Evolutionary conservation across 139 green algal species (phyloP).

Genomic region (Diplosphaera chodatii): DNA sequence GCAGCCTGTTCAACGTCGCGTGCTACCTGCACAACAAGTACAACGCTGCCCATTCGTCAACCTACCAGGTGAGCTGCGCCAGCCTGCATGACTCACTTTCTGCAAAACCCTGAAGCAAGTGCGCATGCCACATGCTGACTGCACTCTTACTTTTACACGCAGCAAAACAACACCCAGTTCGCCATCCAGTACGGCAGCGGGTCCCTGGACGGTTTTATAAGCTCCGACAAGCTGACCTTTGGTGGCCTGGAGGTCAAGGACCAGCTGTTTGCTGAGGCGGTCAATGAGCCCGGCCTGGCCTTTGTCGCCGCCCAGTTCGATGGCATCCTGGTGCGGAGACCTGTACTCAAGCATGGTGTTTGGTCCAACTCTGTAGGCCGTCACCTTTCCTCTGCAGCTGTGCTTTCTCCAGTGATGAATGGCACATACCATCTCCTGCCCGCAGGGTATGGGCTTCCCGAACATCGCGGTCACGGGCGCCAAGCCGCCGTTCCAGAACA

Average conservation of each 20-base stretch:
- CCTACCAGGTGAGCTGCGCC: conserved; percentile 71
- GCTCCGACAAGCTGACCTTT: conserved; percentile 69
- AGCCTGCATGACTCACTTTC: too few species aligned
- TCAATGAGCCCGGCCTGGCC: conserved; percentile 87
- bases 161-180: conserved; percentile 82
- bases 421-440: too few species aligned
- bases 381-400: too few species aligned
- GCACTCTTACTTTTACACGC: too few species aligned
- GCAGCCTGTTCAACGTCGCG: conserved; percentile 78
- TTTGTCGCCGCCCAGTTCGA: conserved; percentile 98
- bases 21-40: conserved; percentile 91
- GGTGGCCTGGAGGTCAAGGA: conserved; percentile 59
- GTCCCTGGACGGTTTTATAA: conserved; percentile 84
- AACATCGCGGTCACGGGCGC: conserved; percentile 81
- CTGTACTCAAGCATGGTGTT: too few species aligned
- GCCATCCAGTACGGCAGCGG: conserved; percentile 95
- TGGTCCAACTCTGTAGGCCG: too few species aligned
- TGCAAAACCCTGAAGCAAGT: too few species aligned
- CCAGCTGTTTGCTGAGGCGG: conserved; percentile 73
- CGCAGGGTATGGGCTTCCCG: conserved; percentile 90
- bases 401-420: too few species aligned
- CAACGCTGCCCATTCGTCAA: conserved; percentile 57
- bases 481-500: conserved; percentile 82
- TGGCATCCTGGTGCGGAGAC: conserved; percentile 89
- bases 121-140: neutral